phyloP scores from a whole-genome alignment of 148 eudicot genomes.

The Nepenthes gracilis region DNA sequence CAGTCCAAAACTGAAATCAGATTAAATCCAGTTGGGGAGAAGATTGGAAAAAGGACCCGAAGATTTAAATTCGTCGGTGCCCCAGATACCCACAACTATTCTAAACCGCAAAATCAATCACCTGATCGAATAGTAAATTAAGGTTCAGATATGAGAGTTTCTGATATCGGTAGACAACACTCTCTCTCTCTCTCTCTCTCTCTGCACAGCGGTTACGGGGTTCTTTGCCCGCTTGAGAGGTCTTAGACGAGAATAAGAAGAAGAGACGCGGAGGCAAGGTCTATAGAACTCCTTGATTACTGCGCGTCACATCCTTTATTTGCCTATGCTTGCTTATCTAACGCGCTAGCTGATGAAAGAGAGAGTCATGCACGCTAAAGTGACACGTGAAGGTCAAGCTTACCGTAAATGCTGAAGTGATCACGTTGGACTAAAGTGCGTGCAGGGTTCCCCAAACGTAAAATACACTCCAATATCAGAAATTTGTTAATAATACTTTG shows the following conservation, averaged over 20 bases:
- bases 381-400: background rate
- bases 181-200: no score
- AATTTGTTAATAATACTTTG: no score
- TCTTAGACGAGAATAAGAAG: background rate
- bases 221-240: conserved; percentile 11
- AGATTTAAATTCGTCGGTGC: conserved; percentile 10
- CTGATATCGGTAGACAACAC: no score
- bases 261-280: conserved; percentile 2
- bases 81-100: conserved; percentile 7
- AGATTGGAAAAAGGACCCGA: background rate
- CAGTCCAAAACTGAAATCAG: conserved; percentile 11
- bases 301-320: conserved; percentile 14
- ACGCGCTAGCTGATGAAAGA: background rate
- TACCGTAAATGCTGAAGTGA: no score
- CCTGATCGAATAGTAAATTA: no score
- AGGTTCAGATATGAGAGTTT: no score
- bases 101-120: no score
- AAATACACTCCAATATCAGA: no score
- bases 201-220: background rate
- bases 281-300: conserved; percentile 4
- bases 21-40: conserved; percentile 12
- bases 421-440: no score
- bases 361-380: conserved; percentile 23
- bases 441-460: no score
- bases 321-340: background rate